phyloP scores from a whole-genome alignment of 768 basidiomycete species.

The Artomyces pyxidatus region DNA sequence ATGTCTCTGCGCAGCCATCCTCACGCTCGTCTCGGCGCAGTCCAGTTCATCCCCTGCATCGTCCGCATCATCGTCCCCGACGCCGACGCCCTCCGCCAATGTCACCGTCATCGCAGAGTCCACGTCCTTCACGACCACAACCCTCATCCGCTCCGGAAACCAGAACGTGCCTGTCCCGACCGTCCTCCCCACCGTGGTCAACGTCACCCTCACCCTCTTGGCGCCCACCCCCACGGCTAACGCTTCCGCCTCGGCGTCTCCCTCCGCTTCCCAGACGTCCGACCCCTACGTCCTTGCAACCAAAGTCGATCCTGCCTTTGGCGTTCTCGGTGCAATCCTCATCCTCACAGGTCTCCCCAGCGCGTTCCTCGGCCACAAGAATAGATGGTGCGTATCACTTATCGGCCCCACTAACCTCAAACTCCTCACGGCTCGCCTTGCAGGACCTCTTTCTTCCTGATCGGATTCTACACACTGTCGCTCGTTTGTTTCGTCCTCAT shows the following conservation, averaged over 20 bases:
- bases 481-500: constrained; percentile 85
- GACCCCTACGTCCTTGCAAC: constrained; percentile 43
- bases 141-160: constrained; percentile 32
- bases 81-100: constrained; percentile 20
- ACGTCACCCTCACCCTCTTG: constrained; percentile 52
- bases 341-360: constrained; percentile 86
- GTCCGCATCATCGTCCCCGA: constrained; percentile 2
- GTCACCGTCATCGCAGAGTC: constrained; percentile 41
- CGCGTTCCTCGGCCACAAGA: constrained; percentile 91
- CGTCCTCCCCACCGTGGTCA: constrained; percentile 50
- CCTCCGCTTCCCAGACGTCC: constrained; percentile 28
- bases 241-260: constrained; percentile 2
- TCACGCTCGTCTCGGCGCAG: constrained; percentile 14
- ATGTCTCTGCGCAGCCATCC: constrained; percentile 17
- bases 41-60: constrained; percentile 3
- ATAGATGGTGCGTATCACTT: constrained; percentile 63
- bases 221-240: constrained; percentile 33
- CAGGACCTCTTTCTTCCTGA: constrained; percentile 91
- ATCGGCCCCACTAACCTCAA: constrained; percentile 10
- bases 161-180: constrained; percentile 44
- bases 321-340: constrained; percentile 79
- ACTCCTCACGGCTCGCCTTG: constrained; percentile 13
- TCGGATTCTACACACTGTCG: constrained; percentile 83
- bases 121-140: constrained; percentile 39
- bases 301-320: constrained; percentile 79